Base-by-base conservation (phyloP, 176 grass and related monocot species). In the Avena eriantha region DNA sequence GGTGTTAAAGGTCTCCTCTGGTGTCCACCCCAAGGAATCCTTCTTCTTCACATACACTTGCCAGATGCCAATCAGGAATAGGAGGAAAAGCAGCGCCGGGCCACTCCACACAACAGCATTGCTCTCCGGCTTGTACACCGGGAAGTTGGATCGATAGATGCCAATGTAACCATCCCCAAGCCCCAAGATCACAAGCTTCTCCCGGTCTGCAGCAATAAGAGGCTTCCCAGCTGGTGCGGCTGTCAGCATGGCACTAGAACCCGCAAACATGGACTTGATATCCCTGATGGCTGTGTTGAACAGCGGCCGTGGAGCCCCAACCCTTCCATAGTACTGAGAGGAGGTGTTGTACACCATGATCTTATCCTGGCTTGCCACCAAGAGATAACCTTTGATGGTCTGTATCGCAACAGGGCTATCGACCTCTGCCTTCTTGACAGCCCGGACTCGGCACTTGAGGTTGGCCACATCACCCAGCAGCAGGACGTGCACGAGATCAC, bases 21-120 rank as follows among this genome's bases (percentile, higher is more conserved):
- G 85, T 24, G 87, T 87, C 93, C 93, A 98, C 11, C 92, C 93
- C 58, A 98, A 74, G 0, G 96, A 91, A 80, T 98, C 96, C 80
- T 96, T 98, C 86, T 98, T 98, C 87, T 96, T 98, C 77, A 98
- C 93, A 73, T 98, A 98, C 34, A 98, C 93, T 89, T 98, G 96
- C 96, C 93, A 93, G 19, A 95, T 88, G 35, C 92, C 92, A 46
- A 98, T 96, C 82, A 96, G 73, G 88, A 98, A 98, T 2, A 98
- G 60, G 58, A 98, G 90, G 81, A 96, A 96, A 21, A 98, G 85
- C 82, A 96, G 77, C 5, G 88, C 96, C 17, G 96, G 93, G 18
- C 93, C 96, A 78, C 96, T 96, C 96, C 96, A 98, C 36, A 98
- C 84, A 33, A 94, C 96, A 13, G 93, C 93, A 91, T 92, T 96